Percentiles rank a stretch among this genome's conserved stretches.
These are phyloP conservation scores for Rhododendron griersonianum DNA, from an alignment of 148 eudicot species.

Conservation along the genomic window DNA sequence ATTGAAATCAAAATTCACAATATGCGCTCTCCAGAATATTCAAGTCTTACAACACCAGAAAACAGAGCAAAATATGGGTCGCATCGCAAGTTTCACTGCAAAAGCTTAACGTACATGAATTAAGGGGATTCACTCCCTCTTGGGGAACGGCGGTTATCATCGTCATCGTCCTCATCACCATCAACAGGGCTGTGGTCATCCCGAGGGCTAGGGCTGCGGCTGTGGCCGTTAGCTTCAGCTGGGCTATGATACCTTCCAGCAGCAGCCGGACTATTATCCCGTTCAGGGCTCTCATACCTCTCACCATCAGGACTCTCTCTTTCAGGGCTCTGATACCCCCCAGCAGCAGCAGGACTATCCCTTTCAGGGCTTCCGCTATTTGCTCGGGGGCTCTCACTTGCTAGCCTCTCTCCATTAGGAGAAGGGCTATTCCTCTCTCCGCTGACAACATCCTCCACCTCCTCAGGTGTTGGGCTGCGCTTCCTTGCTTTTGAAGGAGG, in stretches of 20 bases:
- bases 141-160: slow-evolving; percentile 27
- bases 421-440: slow-evolving; percentile 29
- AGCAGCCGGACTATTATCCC: slow-evolving; percentile 25
- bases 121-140: slow-evolving; percentile 41
- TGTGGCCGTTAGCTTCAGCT: slow-evolving; percentile 30
- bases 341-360: slow-evolving; percentile 31
- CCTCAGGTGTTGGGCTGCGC: slow-evolving; percentile 57
- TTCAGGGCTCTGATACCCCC: slow-evolving; percentile 20
- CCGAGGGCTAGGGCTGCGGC: slow-evolving; percentile 42
- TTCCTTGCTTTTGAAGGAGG: slow-evolving; percentile 47
- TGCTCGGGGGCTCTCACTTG: slow-evolving; percentile 46
- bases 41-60: not conserved
- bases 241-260: slow-evolving; percentile 39
- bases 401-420: slow-evolving; percentile 29
- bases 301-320: slow-evolving; percentile 31
- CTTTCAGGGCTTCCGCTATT: slow-evolving; percentile 56
- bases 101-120: not conserved
- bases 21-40: not conserved
- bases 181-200: slow-evolving; percentile 35
- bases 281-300: slow-evolving; percentile 39
- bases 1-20: not conserved
- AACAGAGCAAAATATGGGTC: not conserved
- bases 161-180: slow-evolving; percentile 22
- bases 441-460: slow-evolving; percentile 28
- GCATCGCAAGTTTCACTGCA: not conserved